Evolutionary conservation across 2,329 filamentous ascomycete genomes (phyloP), one percentile per base, ranked within the genome.

Genomic region (Orbilia blumenaviensis): DNA sequence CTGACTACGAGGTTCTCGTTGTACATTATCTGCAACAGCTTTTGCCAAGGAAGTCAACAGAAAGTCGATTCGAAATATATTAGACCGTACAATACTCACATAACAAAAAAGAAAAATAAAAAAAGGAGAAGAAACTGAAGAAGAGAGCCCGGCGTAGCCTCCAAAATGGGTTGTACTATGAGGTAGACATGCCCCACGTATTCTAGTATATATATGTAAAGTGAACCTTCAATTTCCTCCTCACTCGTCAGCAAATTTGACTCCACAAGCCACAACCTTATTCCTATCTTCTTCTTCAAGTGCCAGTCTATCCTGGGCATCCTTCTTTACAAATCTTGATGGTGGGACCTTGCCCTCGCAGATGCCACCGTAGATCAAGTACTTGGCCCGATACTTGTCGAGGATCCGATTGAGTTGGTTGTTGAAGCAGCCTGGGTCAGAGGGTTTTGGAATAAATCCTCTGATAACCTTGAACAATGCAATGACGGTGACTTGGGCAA

Each of bases 281-380:
- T 36, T 29, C 25, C 25, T 32, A 23, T 54, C 34, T 14, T 29
- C 18, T n/a, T 18, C 16, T 8, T 38, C 34, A 34, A 61, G 25
- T 7, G 4, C n/a, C 2, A 34, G 25, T 14, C 32, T n/a, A 14
- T 50, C 44, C 12, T 54, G 52, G 2, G 42, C 52, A 32, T 14
- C 52, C 42, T 71, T 71, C 14, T 23, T 50, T 2, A 71, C 66
- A 7, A 34, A 27, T 23, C 44, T 54, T 1, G 66, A 71, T 41
- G 66, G 56, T 21, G 67, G 67, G 38, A 72, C 50, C 42, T 60
- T 64, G 8, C 67, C 50, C 23, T 34, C 36, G 14, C 67, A 72
- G 18, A 41, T 14, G 3, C 46, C 41, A 16, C 61, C 50, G 18
- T 60, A 50, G 14, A 23, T 61, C 16, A 73, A 25, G 16, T 66